Conservation (phyloP, 352 stramenopile species). For the Phytophthora sojae region DNA sequence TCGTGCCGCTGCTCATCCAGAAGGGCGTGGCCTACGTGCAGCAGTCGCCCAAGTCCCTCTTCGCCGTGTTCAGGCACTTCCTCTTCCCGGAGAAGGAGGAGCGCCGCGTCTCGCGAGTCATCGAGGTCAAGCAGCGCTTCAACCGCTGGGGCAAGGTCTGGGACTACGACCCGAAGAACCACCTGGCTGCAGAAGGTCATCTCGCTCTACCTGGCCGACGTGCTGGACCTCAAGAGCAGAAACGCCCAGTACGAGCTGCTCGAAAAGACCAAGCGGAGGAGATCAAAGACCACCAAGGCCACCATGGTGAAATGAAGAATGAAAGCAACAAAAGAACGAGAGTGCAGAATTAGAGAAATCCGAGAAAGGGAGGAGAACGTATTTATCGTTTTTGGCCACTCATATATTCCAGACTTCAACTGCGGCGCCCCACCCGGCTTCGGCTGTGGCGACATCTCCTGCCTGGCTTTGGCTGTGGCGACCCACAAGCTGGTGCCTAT, state of each 20-base stretch:
- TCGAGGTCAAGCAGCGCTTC: slow-evolving; percentile 54
- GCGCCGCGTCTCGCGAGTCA: slow-evolving; percentile 36
- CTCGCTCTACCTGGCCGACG: slow-evolving; percentile 49
- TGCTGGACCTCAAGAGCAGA: slow-evolving; percentile 48
- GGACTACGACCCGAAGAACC: slow-evolving; percentile 53
- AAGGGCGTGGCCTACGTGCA: slow-evolving; percentile 40
- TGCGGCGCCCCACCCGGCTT: no score
- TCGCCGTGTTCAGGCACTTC: slow-evolving; percentile 23
- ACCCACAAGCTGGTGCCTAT: no score
- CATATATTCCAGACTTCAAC: no score
- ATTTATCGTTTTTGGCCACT: no score
- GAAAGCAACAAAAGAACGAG: no score
- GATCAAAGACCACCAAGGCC: slow-evolving; percentile 20
- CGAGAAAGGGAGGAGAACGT: no score
- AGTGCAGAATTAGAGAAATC: no score
- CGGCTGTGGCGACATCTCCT: no score
- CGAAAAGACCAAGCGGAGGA: slow-evolving; percentile 41
- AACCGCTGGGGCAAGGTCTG: slow-evolving; percentile 46
- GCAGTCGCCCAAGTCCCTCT: slow-evolving; percentile 25
- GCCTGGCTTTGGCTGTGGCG: no score
- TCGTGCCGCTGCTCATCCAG: slow-evolving; percentile 62
- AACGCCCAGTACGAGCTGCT: slow-evolving; percentile 59
- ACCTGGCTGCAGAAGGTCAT: slow-evolving; percentile 69
- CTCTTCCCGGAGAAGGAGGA: slow-evolving; percentile 25
- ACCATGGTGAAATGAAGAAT: no score